Conservation (phyloP, 2,329 filamentous ascomycete species). For the Xylogone sp. region DNA sequence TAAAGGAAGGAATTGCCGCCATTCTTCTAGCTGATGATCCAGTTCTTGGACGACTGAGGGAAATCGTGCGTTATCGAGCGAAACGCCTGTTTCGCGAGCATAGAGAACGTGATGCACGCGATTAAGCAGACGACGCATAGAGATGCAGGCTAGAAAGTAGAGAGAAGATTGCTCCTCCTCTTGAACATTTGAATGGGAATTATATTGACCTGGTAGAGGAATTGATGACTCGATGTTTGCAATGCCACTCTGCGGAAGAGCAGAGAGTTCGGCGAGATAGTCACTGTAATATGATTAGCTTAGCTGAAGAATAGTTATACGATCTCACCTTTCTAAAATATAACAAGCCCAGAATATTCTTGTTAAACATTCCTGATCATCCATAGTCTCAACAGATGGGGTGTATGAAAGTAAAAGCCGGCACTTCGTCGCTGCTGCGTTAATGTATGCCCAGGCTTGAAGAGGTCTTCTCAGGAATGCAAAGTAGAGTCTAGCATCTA, state of each 20-base stretch:
- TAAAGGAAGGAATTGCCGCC: constrained; percentile 41
- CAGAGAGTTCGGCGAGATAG: constrained; percentile 48
- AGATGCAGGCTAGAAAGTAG: constrained; percentile 51
- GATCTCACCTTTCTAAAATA: constrained; percentile 43
- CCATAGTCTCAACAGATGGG: constrained; percentile 26
- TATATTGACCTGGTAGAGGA: constrained; percentile 37
- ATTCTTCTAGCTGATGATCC: constrained; percentile 45
- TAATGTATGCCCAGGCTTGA: constrained; percentile 50
- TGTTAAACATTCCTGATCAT: constrained; percentile 44
- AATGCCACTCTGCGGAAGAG: constrained; percentile 46
- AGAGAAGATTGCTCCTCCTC: constrained; percentile 44
- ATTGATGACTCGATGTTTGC: constrained; percentile 48
- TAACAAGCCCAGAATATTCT: constrained; percentile 54
- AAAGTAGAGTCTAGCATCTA: constrained; percentile 39
- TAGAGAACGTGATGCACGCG: constrained; percentile 46
- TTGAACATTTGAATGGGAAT: constrained; percentile 6
- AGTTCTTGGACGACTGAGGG: constrained; percentile 45
- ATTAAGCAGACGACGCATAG: constrained; percentile 44
- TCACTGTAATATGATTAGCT: constrained; percentile 35
- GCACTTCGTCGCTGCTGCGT: constrained; percentile 45
- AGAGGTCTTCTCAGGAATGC: constrained; percentile 46
- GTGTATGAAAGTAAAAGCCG: constrained; percentile 44
- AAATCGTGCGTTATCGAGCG: constrained; percentile 40
- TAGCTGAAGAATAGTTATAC: not conserved
- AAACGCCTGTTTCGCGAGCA: constrained; percentile 39